phyloP scores from a whole-genome alignment of 768 basidiomycete genomes.

The Tulasnella sp. region DNA sequence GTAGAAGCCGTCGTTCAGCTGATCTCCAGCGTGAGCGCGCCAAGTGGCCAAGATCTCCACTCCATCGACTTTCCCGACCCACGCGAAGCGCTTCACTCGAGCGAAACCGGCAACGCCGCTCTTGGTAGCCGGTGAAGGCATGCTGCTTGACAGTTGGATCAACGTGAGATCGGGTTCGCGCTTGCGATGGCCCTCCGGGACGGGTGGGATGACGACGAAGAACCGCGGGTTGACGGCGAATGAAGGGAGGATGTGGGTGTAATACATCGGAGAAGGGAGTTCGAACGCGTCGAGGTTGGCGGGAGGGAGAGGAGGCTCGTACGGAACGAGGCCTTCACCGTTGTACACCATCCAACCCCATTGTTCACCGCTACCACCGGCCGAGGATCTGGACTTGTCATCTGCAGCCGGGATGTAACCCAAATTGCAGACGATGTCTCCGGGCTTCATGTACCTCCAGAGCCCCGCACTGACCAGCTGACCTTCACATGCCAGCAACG shows the following conservation, averaged over 20 bases:
- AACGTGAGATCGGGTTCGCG: slow-evolving; percentile 15
- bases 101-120: slow-evolving; percentile 34
- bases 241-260: slow-evolving; percentile 57
- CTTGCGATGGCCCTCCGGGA: neutral
- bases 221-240: slow-evolving; percentile 31
- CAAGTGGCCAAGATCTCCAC: slow-evolving; percentile 32
- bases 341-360: slow-evolving; percentile 73
- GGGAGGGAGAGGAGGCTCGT: slow-evolving; percentile 51
- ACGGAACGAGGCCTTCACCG: slow-evolving; percentile 59
- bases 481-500: slow-evolving; percentile 58
- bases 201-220: slow-evolving; percentile 25
- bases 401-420: slow-evolving; percentile 58
- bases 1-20: neutral
- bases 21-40: neutral
- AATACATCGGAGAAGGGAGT: slow-evolving; percentile 73
- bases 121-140: slow-evolving; percentile 4
- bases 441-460: slow-evolving; percentile 71
- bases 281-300: slow-evolving; percentile 48
- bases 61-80: slow-evolving; percentile 55
- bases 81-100: slow-evolving; percentile 58
- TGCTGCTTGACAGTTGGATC: neutral
- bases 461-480: slow-evolving; percentile 65
- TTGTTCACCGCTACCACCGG: slow-evolving; percentile 30
- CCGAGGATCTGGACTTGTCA: slow-evolving; percentile 35
- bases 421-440: slow-evolving; percentile 76